Percentiles rank a stretch among this genome's conserved stretches.
Conservation (phyloP, 73 alveolate species). For the Blepharisma japonicum region DNA sequence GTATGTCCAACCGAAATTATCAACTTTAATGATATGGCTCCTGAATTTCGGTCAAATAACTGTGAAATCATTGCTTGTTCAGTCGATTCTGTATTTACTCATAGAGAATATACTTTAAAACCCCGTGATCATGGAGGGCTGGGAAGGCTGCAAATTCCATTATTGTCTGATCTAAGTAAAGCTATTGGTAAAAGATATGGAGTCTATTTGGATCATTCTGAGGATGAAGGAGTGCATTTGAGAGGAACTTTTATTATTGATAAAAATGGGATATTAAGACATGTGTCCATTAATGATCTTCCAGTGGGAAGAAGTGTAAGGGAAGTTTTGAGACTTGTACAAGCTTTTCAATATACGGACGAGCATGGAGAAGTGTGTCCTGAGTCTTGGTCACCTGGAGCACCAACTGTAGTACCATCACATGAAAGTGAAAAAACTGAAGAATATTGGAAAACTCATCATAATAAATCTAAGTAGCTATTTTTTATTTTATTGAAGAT, state of each 20-base stretch:
- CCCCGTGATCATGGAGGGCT: slow-evolving; percentile 86
- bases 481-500: no score
- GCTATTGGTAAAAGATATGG: slow-evolving; percentile 80
- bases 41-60: slow-evolving; percentile 69
- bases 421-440: slow-evolving; percentile 49
- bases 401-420: slow-evolving; percentile 85
- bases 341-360: slow-evolving; percentile 95
- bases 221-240: slow-evolving; percentile 80
- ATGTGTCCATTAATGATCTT: slow-evolving; percentile 89
- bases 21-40: slow-evolving; percentile 63
- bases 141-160: slow-evolving; percentile 87
- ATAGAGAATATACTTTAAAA: slow-evolving; percentile 70
- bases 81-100: slow-evolving; percentile 75
- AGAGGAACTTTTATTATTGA: slow-evolving; percentile 98
- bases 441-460: slow-evolving; percentile 77
- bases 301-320: slow-evolving; percentile 98
- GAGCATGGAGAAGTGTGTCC: slow-evolving; percentile 99
- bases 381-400: slow-evolving; percentile 95
- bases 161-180: slow-evolving; percentile 83
- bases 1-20: slow-evolving; percentile 91
- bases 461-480: slow-evolving; percentile 33
- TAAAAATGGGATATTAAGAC: slow-evolving; percentile 87
- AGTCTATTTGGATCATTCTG: slow-evolving; percentile 57
- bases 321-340: slow-evolving; percentile 92
- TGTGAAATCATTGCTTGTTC: slow-evolving; percentile 77